A percentile compares a stretch with the other conserved stretches of the same genome.
Conservation (phyloP, 768 basidiomycete species). For the Dendrothele bispora region DNA sequence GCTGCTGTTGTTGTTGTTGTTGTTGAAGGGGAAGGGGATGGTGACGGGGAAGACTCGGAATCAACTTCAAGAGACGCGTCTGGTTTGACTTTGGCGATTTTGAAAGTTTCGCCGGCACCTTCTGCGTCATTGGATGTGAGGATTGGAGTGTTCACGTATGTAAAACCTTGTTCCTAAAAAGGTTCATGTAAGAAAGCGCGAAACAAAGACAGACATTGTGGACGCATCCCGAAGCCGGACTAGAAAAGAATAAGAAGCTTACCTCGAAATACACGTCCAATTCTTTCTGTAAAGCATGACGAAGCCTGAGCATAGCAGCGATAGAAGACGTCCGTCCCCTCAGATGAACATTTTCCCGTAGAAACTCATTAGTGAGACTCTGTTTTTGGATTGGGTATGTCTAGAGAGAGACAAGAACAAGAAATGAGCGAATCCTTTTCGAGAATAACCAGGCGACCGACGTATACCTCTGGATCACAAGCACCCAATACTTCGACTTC, state of each 20-base stretch:
- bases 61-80: neutral
- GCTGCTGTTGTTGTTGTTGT: constrained; percentile 6
- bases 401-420: constrained; percentile 34
- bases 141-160: constrained; percentile 80
- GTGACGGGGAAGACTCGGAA: constrained; percentile 18
- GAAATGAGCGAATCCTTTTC: too few species aligned
- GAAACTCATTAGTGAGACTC: constrained; percentile 70
- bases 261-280: constrained; percentile 77
- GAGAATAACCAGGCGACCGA: neutral
- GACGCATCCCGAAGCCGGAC: neutral
- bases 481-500: constrained; percentile 42
- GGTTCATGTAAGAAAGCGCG: neutral
- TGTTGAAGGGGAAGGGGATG: constrained; percentile 13
- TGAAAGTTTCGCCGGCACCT: constrained; percentile 93
- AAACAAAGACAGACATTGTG: too few species aligned
- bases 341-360: constrained; percentile 87
- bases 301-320: constrained; percentile 73
- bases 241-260: constrained; percentile 18
- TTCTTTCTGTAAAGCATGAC: constrained; percentile 54
- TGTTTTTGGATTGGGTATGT: constrained; percentile 93
- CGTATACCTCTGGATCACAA: constrained; percentile 45
- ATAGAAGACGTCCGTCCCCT: constrained; percentile 74
- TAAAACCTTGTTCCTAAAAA: constrained; percentile 71
- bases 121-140: constrained; percentile 93
- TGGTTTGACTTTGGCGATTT: constrained; percentile 46